Conservation (phyloP, 345 rosid genomes). For the Eucalyptus grandis region DNA sequence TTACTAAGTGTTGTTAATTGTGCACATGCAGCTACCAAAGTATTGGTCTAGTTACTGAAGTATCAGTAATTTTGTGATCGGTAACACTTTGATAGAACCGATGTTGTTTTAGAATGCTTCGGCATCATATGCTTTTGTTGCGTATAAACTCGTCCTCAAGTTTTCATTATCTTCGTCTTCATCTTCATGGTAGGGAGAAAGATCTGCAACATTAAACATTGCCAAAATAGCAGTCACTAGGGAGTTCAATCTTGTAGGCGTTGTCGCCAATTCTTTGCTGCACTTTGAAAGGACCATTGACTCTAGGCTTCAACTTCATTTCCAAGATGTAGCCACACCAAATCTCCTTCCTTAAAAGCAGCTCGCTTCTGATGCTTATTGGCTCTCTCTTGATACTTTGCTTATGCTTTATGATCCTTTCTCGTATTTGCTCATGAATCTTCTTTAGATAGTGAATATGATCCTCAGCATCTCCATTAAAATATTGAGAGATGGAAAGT, state of each 20-base stretch:
- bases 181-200: background rate
- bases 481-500: no score
- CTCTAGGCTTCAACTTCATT: background rate
- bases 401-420: background rate
- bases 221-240: background rate
- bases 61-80: no score
- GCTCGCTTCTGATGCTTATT: background rate
- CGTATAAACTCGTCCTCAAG: background rate
- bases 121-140: background rate
- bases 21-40: no score
- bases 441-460: background rate
- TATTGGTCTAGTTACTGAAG: rapidly evolving
- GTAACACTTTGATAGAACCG: background rate
- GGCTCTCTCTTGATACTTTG: background rate
- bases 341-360: background rate
- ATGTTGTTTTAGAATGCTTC: background rate
- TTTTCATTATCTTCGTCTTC: background rate
- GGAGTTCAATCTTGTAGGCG: background rate
- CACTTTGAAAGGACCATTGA: background rate
- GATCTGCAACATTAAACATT: background rate
- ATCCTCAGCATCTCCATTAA: no score
- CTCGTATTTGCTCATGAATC: background rate
- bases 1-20: background rate
- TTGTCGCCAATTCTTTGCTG: background rate
- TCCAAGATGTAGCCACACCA: background rate